Evolutionary conservation across 2,329 filamentous ascomycete species (phyloP).

Genomic region (Coniochaeta hoffmannii): DNA sequence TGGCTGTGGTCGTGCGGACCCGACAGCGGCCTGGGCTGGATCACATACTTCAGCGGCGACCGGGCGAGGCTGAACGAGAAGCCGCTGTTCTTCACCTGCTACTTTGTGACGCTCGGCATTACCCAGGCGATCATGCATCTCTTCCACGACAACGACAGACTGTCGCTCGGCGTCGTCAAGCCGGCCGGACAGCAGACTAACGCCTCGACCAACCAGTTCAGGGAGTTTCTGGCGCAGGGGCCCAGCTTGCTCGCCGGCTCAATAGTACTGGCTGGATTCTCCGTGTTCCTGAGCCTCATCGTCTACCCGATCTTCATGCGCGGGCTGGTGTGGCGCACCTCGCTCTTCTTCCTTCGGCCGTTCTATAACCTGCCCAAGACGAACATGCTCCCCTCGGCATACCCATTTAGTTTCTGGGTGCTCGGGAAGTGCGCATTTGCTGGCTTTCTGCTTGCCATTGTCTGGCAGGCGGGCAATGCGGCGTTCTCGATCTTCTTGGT

Average conservation of each 20-base stretch:
- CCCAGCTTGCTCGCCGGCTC: background rate
- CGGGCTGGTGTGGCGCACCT: constrained; percentile 57
- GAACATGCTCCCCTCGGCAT: constrained; percentile 51
- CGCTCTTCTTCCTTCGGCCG: constrained; percentile 61
- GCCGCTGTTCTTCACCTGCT: constrained; percentile 69
- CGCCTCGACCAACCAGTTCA: constrained; percentile 22
- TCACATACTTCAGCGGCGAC: constrained; percentile 64
- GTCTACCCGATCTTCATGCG: constrained; percentile 60
- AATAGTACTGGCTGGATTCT: constrained; percentile 31
- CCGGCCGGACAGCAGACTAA: constrained; percentile 12
- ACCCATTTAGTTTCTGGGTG: constrained; percentile 50
- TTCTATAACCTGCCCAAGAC: constrained; percentile 71
- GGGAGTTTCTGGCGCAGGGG: constrained; percentile 22
- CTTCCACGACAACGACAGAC: constrained; percentile 63
- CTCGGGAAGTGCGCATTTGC: constrained; percentile 50
- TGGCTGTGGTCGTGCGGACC: constrained; percentile 66
- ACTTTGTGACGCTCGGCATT: constrained; percentile 61
- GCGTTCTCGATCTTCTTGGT: constrained; percentile 76
- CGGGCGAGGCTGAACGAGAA: constrained; percentile 77
- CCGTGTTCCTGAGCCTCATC: constrained; percentile 39
- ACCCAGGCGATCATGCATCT: constrained; percentile 66
- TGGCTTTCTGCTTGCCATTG: constrained; percentile 57
- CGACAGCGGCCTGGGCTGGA: constrained; percentile 59
- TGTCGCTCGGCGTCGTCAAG: constrained; percentile 39
- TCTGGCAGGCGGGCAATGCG: constrained; percentile 73